A percentile compares a stretch with the other conserved stretches of the same genome.
Evolutionary conservation across 371 early-diverging fungal species (phyloP).

Genomic region (Mucor sp.): DNA sequence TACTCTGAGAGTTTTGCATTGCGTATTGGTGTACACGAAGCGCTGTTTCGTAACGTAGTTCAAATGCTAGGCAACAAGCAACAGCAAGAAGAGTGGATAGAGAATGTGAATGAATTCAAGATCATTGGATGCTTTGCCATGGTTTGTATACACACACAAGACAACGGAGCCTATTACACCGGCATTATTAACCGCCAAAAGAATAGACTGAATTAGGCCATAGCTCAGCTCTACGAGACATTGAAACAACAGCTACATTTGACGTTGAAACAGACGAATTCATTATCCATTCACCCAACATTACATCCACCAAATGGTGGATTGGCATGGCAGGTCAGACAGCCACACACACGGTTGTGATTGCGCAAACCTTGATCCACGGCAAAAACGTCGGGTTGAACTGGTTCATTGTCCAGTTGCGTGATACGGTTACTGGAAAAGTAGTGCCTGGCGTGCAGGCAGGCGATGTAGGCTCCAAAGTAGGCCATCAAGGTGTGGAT

Average conservation of each 20-base stretch:
- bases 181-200: not conserved
- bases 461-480: slow-evolving; percentile 87
- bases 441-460: slow-evolving; percentile 77
- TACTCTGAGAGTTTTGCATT: slow-evolving; percentile 67
- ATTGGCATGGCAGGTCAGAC: slow-evolving; percentile 88
- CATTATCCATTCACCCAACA: slow-evolving; percentile 82
- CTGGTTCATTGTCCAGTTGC: slow-evolving; percentile 86
- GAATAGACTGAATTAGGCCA: slow-evolving; percentile 68
- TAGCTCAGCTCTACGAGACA: slow-evolving; percentile 84
- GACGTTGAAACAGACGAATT: slow-evolving; percentile 77
- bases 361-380: slow-evolving; percentile 68
- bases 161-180: not conserved
- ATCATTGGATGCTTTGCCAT: slow-evolving; percentile 74
- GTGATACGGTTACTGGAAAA: slow-evolving; percentile 71
- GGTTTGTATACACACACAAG: slow-evolving; percentile 39
- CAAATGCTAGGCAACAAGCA: slow-evolving; percentile 61
- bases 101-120: slow-evolving; percentile 51
- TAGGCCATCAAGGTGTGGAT: slow-evolving; percentile 82
- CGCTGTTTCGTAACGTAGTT: slow-evolving; percentile 60
- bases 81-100: slow-evolving; percentile 59
- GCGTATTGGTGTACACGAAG: slow-evolving; percentile 64
- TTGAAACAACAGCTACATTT: slow-evolving; percentile 90
- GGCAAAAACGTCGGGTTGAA: slow-evolving; percentile 76
- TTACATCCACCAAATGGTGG: slow-evolving; percentile 94
- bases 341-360: slow-evolving; percentile 72